phyloP scores from a whole-genome alignment of 768 basidiomycete species.

The Podaxis sp. region DNA sequence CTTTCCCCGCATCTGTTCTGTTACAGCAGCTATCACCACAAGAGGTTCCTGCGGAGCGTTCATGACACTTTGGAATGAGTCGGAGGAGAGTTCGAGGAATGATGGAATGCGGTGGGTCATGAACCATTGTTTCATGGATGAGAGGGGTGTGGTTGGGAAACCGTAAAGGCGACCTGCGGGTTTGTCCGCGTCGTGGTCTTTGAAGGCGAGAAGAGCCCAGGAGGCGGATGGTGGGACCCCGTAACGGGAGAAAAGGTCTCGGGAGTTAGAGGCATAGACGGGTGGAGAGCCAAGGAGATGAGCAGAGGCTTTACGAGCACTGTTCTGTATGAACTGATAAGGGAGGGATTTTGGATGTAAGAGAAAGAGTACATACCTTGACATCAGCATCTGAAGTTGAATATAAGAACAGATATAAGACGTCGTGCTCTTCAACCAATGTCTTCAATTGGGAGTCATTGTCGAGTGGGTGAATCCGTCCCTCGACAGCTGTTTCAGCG shows the following conservation, averaged over 20 bases:
- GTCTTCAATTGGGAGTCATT: constrained; percentile 27
- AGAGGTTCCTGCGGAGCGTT: constrained; percentile 69
- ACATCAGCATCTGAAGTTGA: constrained; percentile 11
- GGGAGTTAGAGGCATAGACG: constrained; percentile 37
- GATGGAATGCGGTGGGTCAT: constrained; percentile 68
- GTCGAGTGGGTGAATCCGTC: constrained; percentile 33
- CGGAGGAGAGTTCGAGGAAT: constrained; percentile 66
- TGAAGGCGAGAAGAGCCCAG: constrained; percentile 67
- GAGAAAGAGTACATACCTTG: background rate
- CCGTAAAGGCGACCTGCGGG: constrained; percentile 44
- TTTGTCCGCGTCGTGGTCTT: constrained; percentile 45
- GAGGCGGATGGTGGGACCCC: constrained; percentile 32
- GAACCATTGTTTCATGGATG: constrained; percentile 53
- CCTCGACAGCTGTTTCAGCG: constrained; percentile 71
- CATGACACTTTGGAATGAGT: constrained; percentile 85
- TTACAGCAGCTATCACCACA: constrained; percentile 69
- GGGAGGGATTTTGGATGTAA: background rate
- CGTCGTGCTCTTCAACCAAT: constrained; percentile 40
- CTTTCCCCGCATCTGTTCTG: constrained; percentile 27
- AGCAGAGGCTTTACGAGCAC: constrained; percentile 30
- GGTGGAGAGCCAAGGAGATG: constrained; percentile 44
- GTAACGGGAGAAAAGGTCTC: constrained; percentile 32
- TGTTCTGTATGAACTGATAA: constrained; percentile 19
- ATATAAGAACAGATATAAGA: constrained; percentile 58
- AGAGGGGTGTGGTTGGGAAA: constrained; percentile 18